Conservation (phyloP, 2,329 filamentous ascomycete genomes). For the Aspergillus fumigatus region DNA sequence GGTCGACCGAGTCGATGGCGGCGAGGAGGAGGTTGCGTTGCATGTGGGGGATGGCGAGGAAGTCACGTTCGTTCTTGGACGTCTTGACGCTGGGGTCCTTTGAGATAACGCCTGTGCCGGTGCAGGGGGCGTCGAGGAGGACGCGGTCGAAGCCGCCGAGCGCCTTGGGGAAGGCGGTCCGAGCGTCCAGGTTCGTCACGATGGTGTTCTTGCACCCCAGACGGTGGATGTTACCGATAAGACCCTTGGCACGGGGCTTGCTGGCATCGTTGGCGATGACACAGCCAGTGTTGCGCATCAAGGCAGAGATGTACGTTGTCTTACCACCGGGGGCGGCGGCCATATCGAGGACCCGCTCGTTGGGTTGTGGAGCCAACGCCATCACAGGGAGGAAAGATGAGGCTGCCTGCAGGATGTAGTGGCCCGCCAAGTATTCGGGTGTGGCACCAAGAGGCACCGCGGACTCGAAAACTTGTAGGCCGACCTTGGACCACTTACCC, state of each 20-base stretch:
- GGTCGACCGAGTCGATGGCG: constrained; percentile 92
- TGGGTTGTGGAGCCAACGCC: constrained; percentile 89
- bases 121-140: constrained; percentile 90
- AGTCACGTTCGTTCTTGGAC: constrained; percentile 94
- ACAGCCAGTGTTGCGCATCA: constrained; percentile 96
- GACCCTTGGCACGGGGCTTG: constrained; percentile 87
- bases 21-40: constrained; percentile 92
- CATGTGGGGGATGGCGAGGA: constrained; percentile 84
- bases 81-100: constrained; percentile 98
- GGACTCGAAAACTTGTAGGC: constrained; percentile 91
- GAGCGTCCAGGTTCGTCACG: constrained; percentile 91
- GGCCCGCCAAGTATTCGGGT: constrained; percentile 92
- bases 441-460: constrained; percentile 85
- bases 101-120: constrained; percentile 92
- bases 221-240: constrained; percentile 97
- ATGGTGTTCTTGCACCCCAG: constrained; percentile 90
- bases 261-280: constrained; percentile 96
- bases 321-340: constrained; percentile 94
- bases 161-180: constrained; percentile 80
- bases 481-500: constrained; percentile 98
- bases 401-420: constrained; percentile 96
- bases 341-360: constrained; percentile 91
- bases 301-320: constrained; percentile 89
- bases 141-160: constrained; percentile 96
- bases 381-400: constrained; percentile 97